Base-by-base conservation (phyloP, 2,329 filamentous ascomycete species). In the Hypoxylon sp. region DNA sequence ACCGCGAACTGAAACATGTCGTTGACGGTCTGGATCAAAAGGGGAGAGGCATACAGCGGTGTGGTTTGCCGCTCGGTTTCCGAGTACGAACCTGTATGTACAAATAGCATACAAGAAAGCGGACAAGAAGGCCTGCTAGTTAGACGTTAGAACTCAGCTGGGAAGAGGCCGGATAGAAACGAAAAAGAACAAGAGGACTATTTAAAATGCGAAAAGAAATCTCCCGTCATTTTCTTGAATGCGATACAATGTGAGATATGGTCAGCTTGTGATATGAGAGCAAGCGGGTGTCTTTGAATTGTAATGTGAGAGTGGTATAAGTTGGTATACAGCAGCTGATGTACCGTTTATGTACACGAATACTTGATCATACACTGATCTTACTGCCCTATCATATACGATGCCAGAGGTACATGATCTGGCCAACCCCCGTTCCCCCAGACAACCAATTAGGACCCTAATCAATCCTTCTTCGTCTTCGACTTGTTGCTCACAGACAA, bases 161-260 rank as follows among this genome's bases (percentile, higher is more conserved):
- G 48, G 38, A 41, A 10, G n/a, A 35, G 4, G 31, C n/a, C 31
- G n/a, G 31, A 15, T 35, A 17, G 31, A 35, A n/a, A 35, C n/a
- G 17, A 35, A 35, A 35, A 48, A 40, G 40, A 20, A 43, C 31
- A 45, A 35, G 46, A 58, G 24, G 59, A 51, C 60, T 42, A 52
- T 51, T 52, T 63, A 63, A 63, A 66, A 62, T 64, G 49, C 54
- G 35, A 64, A 45, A 62, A 41, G 24, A 65, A 66, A 64, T 68
- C 67, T 62, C 67, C 64, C 38, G 62, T 68, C 63, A 65, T 41
- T 48, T 35, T 7, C 20, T 37, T 11, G 10, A 23, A 9, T 29
- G 11, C 18, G 3, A 50, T 56, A 13, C 15, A 15, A 43, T 27
- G 38, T 33, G 46, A 49, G n/a, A n/a, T n/a, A n/a, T n/a, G n/a